Conservation (phyloP, 2,329 filamentous ascomycete genomes). For the Calonectria leucothoes region DNA sequence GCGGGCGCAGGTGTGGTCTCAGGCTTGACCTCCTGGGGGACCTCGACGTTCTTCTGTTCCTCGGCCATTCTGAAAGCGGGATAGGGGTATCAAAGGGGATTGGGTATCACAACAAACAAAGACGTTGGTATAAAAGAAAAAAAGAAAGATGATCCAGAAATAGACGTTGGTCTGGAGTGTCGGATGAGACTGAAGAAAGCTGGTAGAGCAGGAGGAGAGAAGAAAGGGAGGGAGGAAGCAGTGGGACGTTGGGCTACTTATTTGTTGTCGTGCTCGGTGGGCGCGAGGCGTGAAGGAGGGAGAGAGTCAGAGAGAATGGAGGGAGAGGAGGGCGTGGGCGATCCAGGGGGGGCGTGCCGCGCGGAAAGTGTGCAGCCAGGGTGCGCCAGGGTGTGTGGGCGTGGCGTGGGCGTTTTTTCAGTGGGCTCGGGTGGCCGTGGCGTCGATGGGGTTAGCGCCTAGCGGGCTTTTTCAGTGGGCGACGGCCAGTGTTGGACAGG, state of each 20-base stretch:
- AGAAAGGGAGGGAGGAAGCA: conserved; percentile 41
- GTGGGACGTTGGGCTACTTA: conserved; percentile 56
- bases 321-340: conserved; percentile 24
- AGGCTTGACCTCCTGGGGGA: conserved; percentile 63
- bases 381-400: conserved; percentile 20
- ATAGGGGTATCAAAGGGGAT: conserved; percentile 51
- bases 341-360: conserved; percentile 4
- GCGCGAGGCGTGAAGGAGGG: conserved; percentile 15
- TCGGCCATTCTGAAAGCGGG: conserved; percentile 75
- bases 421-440: conserved; percentile 10
- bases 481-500: background rate
- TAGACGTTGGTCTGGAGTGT: conserved; percentile 45
- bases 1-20: conserved; percentile 51
- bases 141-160: conserved; percentile 50
- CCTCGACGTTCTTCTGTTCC: conserved; percentile 76
- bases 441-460: conserved; percentile 14
- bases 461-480: conserved; percentile 11
- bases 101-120: conserved; percentile 66
- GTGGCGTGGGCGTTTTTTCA: conserved; percentile 14
- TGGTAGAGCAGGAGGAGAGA: conserved; percentile 49
- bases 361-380: background rate
- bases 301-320: conserved; percentile 17
- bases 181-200: conserved; percentile 44
- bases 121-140: conserved; percentile 54
- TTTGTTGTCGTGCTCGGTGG: conserved; percentile 44